Evolutionary conservation across 495 filamentous ascomycete species (phyloP), one percentile per base, ranked within the genome.

Genomic region (Thermochaetoides thermophila): DNA sequence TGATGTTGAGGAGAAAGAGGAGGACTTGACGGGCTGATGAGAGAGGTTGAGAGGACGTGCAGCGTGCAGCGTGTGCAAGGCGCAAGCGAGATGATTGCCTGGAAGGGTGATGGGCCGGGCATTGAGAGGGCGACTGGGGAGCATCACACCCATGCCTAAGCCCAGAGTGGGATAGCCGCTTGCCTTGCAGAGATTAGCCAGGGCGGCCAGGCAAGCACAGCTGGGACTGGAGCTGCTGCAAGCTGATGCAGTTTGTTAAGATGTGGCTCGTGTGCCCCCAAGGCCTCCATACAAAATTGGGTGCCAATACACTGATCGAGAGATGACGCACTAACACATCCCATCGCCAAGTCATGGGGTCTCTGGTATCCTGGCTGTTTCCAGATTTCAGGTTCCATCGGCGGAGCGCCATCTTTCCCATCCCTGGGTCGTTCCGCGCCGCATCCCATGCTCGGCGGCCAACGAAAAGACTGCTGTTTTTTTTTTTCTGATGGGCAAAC

Each of bases 71-170:
- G n/a, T n/a, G n/a, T n/a, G n/a, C n/a, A n/a, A 52, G 50, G 53
- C 55, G 45, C 51, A 62, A 64, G 59, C 60, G 60, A 64, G 47
- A 64, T 61, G 57, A 61, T 63, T 58, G 50, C 50, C 56, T 51
- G 43, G 40, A 51, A 49, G 50, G 47, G 56, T 55, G 48, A 50
- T 58, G 50, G 51, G 51, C 42, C 45, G 17, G 31, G 37, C 12
- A 18, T 42, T 37, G 35, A 53, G 43, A 43, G 37, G 32, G 35
- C 39, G 47, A 50, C 39, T 43, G 45, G 42, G 48, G 50, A 34
- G 32, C 40, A 39, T 27, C 32, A 21, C n/a, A n/a, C n/a, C n/a
- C n/a, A n/a, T n/a, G n/a, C n/a, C n/a, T n/a, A n/a, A n/a, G 43
- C 45, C 52, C 34, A 37, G 45, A 48, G 43, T 43, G 47, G 46